Base-by-base conservation (phyloP, 345 rosid genomes). In the Aethionema arabicum region DNA sequence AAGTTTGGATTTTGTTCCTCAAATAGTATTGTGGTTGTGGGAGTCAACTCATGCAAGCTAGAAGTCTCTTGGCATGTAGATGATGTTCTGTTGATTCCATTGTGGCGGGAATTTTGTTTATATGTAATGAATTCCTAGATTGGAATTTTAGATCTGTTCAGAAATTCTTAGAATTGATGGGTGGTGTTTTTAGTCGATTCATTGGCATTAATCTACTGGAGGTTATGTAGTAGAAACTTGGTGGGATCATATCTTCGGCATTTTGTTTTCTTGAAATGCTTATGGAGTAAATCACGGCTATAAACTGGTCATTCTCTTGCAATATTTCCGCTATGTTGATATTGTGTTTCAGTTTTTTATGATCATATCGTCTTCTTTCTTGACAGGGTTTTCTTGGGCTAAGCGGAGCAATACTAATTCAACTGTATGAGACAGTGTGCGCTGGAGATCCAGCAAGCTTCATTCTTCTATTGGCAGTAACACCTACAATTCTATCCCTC, bases 311-410 rank as follows among this genome's bases (percentile, higher is more conserved):
- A 51, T 42, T 38, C 6, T 37, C 44, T 46, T 13, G 11, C 44
- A 46, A 47, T 55, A 14, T 11, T 37, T 55, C 37, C 8, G 4
- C 15, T 2, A 59, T 27, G 30, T 37, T 35, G 38, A 29, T 5
- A 8, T 13, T 3, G 48, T 61, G 60, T 30, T 29, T 59, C 36
- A 48, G 12, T 43, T 12, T 63, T 35, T 57, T 56, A 32, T 33
- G 41, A 63, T 50, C 11, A 36, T 31, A 11, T 53, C 38, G 6
- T 10, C 31, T 9, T 42, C 14, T 41, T 4, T 49, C 13, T 69
- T 66, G 35, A 16, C 83, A 92, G 98, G 96, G 95, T 0, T 92
- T 82, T 81, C 88, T 89, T 12, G 98, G 98, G 62, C 77, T 92
- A 63, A 83, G 98, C 6, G 91, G 96, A 56, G 98, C 95, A 8